phyloP scores from a whole-genome alignment of 164 flowering plant genomes.

The Vitis rupestris region DNA sequence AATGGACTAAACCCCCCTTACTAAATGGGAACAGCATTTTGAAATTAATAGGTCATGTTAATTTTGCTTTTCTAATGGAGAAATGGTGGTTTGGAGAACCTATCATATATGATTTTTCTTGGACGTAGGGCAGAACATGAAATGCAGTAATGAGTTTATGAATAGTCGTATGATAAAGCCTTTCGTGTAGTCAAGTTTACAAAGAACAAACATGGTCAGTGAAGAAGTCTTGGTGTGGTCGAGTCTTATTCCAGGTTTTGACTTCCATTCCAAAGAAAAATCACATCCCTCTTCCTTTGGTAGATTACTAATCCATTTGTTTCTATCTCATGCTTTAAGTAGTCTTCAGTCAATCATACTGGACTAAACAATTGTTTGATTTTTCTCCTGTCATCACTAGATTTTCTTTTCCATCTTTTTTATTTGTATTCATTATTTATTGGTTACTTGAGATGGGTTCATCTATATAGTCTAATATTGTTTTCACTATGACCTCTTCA shows the following conservation, averaged over 20 bases:
- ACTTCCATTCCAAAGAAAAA: not conserved
- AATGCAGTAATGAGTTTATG: not conserved
- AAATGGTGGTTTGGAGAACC: no score
- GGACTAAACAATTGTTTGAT: no score
- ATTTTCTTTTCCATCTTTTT: no score
- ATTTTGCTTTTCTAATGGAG: no score
- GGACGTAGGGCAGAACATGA: no score
- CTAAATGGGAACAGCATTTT: no score
- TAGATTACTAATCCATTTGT: not conserved
- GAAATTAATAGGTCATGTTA: no score
- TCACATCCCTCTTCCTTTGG: not conserved
- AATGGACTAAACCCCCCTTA: no score
- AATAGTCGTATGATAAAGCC: not conserved
- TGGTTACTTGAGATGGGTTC: not conserved
- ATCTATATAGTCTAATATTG: not conserved
- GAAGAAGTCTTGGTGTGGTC: not conserved
- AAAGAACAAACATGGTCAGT: not conserved
- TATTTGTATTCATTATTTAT: not conserved
- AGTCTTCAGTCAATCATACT: no score
- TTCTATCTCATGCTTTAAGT: not conserved
- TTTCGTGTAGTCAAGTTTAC: not conserved
- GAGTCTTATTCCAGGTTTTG: not conserved
- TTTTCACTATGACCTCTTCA: conserved; percentile 10
- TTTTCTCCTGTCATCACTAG: no score
- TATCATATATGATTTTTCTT: no score